Evolutionary conservation across 2,329 filamentous ascomycete species (phyloP).

Genomic region (Aureobasidium zeae): DNA sequence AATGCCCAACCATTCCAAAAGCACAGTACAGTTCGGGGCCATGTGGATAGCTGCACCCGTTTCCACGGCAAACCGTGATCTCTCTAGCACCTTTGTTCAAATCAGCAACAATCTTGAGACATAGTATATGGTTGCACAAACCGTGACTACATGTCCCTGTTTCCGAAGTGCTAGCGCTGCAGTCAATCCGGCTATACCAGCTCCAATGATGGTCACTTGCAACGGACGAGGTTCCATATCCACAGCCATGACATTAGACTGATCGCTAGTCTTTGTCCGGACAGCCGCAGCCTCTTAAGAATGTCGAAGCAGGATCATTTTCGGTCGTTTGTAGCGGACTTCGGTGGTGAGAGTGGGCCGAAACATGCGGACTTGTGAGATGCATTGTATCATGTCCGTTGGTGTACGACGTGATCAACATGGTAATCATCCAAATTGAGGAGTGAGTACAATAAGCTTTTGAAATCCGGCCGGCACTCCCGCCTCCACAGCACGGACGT

Average conservation of each 20-base stretch:
- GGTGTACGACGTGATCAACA: neutral
- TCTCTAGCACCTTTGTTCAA: neutral
- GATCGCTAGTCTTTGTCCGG: too few relatives aligned
- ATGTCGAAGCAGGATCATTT: too few relatives aligned
- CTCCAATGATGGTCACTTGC: conserved; percentile 15
- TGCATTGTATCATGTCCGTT: neutral
- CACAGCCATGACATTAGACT: neutral
- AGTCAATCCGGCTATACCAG: conserved; percentile 16
- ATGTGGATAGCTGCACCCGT: conserved; percentile 14
- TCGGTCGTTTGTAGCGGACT: neutral
- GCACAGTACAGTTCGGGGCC: conserved; percentile 10
- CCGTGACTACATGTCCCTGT: conserved; percentile 12
- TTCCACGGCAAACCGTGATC: conserved; percentile 10
- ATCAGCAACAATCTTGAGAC: neutral
- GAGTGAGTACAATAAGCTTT: too few relatives aligned
- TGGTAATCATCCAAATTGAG: neutral
- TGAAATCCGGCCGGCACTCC: too few relatives aligned
- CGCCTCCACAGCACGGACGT: too few relatives aligned
- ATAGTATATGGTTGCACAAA: neutral
- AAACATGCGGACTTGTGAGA: neutral
- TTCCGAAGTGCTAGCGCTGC: conserved; percentile 15
- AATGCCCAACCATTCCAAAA: conserved; percentile 11
- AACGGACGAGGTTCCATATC: conserved; percentile 7
- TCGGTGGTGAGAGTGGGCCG: neutral
- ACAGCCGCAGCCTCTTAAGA: too few relatives aligned